phyloP scores from a whole-genome alignment of 148 eudicot species.

The Spergularia bocconei region DNA sequence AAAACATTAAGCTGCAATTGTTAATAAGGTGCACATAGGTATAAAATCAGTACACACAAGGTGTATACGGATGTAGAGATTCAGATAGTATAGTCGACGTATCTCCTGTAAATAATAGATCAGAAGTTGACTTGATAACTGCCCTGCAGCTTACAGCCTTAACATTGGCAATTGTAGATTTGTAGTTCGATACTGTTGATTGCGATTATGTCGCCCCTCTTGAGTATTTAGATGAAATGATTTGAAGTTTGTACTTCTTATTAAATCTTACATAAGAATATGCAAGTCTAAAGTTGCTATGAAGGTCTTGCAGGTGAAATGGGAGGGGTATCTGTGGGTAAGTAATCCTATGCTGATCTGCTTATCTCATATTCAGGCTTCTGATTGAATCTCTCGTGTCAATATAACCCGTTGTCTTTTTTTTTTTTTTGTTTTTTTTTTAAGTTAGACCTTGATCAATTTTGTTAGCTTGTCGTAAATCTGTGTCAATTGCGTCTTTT shows the following conservation, averaged over 20 bases:
- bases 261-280: too few species aligned
- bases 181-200: too few species aligned
- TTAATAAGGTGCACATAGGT: slow-evolving; percentile 9
- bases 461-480: not conserved
- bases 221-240: too few species aligned
- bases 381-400: not conserved
- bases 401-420: too few species aligned
- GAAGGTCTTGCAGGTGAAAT: not conserved
- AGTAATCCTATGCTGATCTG: not conserved
- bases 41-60: not conserved
- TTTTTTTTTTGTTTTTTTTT: not conserved
- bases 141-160: not conserved
- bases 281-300: not conserved
- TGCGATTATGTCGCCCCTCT: too few species aligned
- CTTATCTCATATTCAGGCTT: not conserved
- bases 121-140: slow-evolving; percentile 2
- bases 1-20: slow-evolving; percentile 4
- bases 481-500: too few species aligned
- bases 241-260: too few species aligned
- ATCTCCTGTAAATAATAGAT: slow-evolving; percentile 15
- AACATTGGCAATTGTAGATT: too few species aligned
- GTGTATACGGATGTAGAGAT: slow-evolving; percentile 6
- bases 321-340: too few species aligned
- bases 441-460: not conserved
- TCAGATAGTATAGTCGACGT: not conserved